phyloP scores from a whole-genome alignment of 129 eudicot genomes.

The Arctium lappa region DNA sequence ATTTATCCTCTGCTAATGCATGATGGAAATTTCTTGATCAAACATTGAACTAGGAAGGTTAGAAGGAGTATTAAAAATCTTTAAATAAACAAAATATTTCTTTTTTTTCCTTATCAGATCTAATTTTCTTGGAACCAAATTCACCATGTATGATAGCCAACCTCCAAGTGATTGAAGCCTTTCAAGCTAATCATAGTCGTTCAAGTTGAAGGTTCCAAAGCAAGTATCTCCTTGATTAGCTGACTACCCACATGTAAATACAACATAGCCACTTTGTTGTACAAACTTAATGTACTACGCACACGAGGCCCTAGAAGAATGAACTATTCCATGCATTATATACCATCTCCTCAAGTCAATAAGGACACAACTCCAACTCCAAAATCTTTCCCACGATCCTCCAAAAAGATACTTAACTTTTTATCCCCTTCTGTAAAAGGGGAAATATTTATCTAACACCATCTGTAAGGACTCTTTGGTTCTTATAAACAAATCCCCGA shows the following conservation, averaged over 20 bases:
- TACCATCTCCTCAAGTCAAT: conserved; percentile 64
- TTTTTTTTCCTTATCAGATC: conserved; percentile 45
- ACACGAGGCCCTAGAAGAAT: conserved; percentile 83
- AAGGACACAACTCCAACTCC: conserved; percentile 79
- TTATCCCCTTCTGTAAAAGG: conserved; percentile 21
- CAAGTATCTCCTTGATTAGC: conserved; percentile 51
- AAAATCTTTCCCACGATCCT: conserved; percentile 40
- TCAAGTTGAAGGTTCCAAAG: conserved; percentile 61
- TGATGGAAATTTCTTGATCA: too few relatives aligned
- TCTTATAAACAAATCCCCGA: conserved; percentile 76
- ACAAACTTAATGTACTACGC: conserved; percentile 73
- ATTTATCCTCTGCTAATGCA: too few relatives aligned
- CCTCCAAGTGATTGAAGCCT: conserved; percentile 47
- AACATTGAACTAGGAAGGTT: too few relatives aligned
- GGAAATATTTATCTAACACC: conserved; percentile 17
- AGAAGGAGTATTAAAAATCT: too few relatives aligned
- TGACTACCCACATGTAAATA: conserved; percentile 68
- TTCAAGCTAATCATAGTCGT: conserved; percentile 35
- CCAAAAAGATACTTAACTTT: conserved; percentile 24
- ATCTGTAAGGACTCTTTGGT: conserved; percentile 40
- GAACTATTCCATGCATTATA: conserved; percentile 59
- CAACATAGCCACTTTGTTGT: conserved; percentile 60
- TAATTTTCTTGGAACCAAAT: conserved; percentile 84
- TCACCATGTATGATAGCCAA: conserved; percentile 72
- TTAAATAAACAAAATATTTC: not conserved